phyloP scores from a whole-genome alignment of 2,329 filamentous ascomycete species.

The Talaromyces amestolkiae region DNA sequence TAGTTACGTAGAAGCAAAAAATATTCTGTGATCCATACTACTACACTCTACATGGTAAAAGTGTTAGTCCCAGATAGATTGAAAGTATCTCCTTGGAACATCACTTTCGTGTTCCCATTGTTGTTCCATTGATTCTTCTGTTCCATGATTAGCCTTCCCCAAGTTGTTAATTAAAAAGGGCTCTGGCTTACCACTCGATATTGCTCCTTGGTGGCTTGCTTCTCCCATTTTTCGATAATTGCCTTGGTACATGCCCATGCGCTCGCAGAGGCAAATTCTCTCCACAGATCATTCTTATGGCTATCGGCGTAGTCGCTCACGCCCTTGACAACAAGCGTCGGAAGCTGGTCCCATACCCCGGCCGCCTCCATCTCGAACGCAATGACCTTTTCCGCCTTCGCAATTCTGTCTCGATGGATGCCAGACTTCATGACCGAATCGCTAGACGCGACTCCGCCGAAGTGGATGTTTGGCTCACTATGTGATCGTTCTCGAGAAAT shows the following conservation, averaged over 20 bases:
- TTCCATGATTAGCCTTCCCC: background rate
- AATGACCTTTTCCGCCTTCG: slow-evolving; percentile 17
- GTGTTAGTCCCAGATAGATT: background rate
- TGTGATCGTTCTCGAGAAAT: slow-evolving; percentile 4
- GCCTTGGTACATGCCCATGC: slow-evolving; percentile 6
- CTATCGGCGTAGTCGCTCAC: slow-evolving; percentile 42
- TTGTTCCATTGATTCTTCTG: slow-evolving; percentile 7
- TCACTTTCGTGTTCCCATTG: background rate
- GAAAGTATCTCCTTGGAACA: background rate
- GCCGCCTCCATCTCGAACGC: slow-evolving; percentile 27
- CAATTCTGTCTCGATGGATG: slow-evolving; percentile 34
- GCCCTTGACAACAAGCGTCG: slow-evolving; percentile 28
- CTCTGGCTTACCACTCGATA: background rate
- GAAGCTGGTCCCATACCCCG: slow-evolving; percentile 22
- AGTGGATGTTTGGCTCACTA: slow-evolving; percentile 30
- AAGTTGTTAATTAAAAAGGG: background rate
- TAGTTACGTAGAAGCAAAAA: background rate
- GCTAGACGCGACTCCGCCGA: slow-evolving; percentile 41
- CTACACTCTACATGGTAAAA: background rate
- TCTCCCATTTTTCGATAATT: background rate
- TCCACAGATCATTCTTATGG: slow-evolving; percentile 40
- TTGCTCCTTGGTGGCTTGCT: background rate
- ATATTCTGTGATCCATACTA: background rate
- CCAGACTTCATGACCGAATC: slow-evolving; percentile 45
- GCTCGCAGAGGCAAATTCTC: slow-evolving; percentile 9